These are phyloP conservation scores for Puccinia hordei DNA, from an alignment of 1,284 basidiomycete genomes.

Conservation along the genomic window DNA sequence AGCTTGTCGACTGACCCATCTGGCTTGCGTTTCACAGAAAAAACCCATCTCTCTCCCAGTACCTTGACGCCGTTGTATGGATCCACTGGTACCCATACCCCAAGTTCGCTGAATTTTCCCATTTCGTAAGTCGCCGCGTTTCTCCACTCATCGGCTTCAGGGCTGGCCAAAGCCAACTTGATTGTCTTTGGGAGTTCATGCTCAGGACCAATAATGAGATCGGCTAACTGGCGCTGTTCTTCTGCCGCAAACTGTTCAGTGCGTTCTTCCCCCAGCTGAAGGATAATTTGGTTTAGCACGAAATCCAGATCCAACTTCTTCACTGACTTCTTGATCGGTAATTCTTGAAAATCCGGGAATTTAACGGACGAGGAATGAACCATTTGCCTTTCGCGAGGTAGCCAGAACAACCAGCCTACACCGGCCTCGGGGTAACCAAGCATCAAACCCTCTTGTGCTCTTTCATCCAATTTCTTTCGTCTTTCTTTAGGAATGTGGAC, in stretches of 20 bases:
- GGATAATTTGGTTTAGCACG: neutral
- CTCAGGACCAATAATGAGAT: neutral
- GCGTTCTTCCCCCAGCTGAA: neutral
- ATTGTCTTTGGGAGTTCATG: too few species aligned
- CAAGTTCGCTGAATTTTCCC: neutral
- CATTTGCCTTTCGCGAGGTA: neutral
- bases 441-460: neutral
- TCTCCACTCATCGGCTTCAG: too few species aligned
- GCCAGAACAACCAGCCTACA: conserved; percentile 28
- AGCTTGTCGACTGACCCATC: neutral
- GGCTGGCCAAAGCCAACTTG: too few species aligned
- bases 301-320: neutral
- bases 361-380: neutral
- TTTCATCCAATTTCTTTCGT: too few species aligned
- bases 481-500: conserved; percentile 4
- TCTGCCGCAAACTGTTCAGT: neutral
- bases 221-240: neutral
- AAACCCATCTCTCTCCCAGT: conserved; percentile 3
- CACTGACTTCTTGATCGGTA: neutral
- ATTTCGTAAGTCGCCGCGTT: too few species aligned
- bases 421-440: neutral
- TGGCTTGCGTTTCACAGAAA: too few species aligned
- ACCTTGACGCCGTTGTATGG: neutral
- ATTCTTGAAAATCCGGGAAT: neutral
- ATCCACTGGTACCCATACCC: neutral